A percentile compares a stretch with the other conserved stretches of the same genome.
phyloP scores from a whole-genome alignment of 1,139 yeast genomes.

The Candida labiduridarum region DNA sequence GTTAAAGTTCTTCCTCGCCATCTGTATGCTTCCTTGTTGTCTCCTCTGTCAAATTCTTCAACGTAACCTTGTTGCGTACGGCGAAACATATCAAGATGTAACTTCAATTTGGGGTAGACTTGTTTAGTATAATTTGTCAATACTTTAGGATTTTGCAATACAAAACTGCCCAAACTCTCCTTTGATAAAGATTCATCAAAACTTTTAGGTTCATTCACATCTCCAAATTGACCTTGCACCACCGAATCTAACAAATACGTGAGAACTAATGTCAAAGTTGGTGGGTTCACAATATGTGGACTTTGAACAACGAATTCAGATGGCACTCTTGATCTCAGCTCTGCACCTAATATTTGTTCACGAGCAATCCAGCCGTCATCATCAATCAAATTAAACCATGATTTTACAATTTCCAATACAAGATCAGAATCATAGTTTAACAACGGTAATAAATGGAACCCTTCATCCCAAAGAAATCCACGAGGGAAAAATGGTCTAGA shows the following conservation, averaged over 20 bases:
- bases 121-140: constrained; percentile 60
- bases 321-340: constrained; percentile 89
- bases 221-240: constrained; percentile 23
- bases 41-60: constrained; percentile 70
- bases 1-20: constrained; percentile 92
- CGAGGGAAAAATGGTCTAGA: constrained; percentile 94
- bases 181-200: constrained; percentile 17
- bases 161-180: constrained; percentile 46
- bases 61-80: constrained; percentile 75
- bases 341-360: constrained; percentile 91
- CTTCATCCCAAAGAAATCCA: constrained; percentile 99
- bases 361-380: constrained; percentile 96
- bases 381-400: constrained; percentile 89
- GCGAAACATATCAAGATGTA: constrained; percentile 86
- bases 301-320: constrained; percentile 82
- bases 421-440: constrained; percentile 84
- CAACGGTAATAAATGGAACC: constrained; percentile 86
- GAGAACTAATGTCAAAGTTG: constrained; percentile 83
- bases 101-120: constrained; percentile 74
- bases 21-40: constrained; percentile 69
- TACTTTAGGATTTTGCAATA: constrained; percentile 62
- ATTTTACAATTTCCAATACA: constrained; percentile 74
- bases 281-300: constrained; percentile 93
- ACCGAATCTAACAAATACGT: constrained; percentile 59
- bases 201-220: constrained; percentile 25